Evolutionary conservation across 1,139 yeast species (phyloP), one percentile per base, ranked within the genome.

Genomic region (Taphrina sp.): DNA sequence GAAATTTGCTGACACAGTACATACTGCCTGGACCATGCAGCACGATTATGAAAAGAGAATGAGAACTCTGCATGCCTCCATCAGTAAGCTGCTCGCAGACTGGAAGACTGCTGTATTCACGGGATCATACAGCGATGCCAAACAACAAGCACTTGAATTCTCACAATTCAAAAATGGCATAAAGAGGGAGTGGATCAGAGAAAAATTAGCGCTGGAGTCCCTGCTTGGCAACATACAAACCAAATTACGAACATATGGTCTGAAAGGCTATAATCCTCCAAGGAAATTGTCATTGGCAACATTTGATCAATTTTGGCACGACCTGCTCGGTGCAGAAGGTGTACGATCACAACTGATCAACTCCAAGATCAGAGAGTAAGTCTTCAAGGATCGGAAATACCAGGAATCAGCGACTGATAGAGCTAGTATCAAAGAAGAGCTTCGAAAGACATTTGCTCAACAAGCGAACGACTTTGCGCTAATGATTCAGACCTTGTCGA

Each of bases 381-480:
- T 10, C 29, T 12, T 20, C 7, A 12, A n/a, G n/a, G n/a, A n/a
- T n/a, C n/a, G n/a, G n/a, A n/a, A 19, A 20, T 20, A 5, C 12
- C 22, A 20, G 16, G 19, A 5, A n/a, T 31, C 17, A 12, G 26
- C 5, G 10, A 26, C 54, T 26, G 42, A 41, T 35, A 22, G 16
- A 19, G 22, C 20, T 34, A 58, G 61, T 23, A 66, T 72, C 53
- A 71, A 72, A 46, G 69, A 74, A 34, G 77, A 76, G 59, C 72
- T 88, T 57, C 64, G 70, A 46, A 61, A 64, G 10, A 81, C 78
- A 54, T 77, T 81, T 61, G 74, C 72, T 0, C 67, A 67, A 19
- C 65, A 66, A 3, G 75, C 75, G 14, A 71, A 73, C 56, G 68
- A 69, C 29, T 62, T 72, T 52, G 67, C 74, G 2, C 59, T 63